Conservation (phyloP, 305 asterid genomes). For the Solanum hybrid region DNA sequence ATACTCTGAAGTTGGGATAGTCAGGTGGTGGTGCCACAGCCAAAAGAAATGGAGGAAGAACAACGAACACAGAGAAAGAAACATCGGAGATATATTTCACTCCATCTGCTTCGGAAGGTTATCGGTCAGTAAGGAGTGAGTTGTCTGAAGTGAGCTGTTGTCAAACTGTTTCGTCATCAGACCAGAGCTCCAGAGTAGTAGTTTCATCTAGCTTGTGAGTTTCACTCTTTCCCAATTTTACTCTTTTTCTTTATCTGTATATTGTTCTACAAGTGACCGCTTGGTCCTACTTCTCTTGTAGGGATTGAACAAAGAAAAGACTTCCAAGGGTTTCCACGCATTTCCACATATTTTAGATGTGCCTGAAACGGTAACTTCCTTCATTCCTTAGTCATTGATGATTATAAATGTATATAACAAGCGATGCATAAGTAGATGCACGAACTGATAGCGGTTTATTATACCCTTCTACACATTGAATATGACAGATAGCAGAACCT, state of each 20-base stretch:
- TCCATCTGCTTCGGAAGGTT: slow-evolving; percentile 5
- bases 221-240: neutral
- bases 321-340: neutral
- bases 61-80: neutral
- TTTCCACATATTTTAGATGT: neutral
- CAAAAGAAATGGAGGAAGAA: slow-evolving; percentile 7
- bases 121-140: slow-evolving; percentile 6
- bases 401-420: neutral
- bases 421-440: neutral
- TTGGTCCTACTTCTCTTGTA: neutral
- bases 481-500: neutral
- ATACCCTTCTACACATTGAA: neutral
- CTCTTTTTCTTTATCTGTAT: neutral
- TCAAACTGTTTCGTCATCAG: neutral
- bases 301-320: slow-evolving; percentile 1
- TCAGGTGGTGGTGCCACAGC: slow-evolving; percentile 7
- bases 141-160: slow-evolving; percentile 6
- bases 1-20: slow-evolving; percentile 10
- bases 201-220: slow-evolving; percentile 3
- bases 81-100: neutral
- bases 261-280: neutral
- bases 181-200: neutral
- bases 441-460: neutral
- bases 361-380: slow-evolving; percentile 1
- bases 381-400: neutral